Evolutionary conservation across 1,284 basidiomycete genomes (phyloP).

Genomic region (Ceratobasidium sp.): DNA sequence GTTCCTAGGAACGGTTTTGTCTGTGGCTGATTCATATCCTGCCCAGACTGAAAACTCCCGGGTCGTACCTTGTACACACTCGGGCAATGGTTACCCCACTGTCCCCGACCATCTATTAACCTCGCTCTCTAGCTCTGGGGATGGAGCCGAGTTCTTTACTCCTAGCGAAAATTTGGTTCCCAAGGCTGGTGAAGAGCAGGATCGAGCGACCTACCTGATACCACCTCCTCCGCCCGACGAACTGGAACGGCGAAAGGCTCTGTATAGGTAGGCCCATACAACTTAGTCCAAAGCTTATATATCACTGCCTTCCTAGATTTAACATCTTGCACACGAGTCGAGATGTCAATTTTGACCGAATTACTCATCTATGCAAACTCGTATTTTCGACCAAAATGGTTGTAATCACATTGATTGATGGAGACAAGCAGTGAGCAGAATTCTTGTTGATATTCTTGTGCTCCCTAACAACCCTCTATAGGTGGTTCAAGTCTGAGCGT

Average conservation of each 20-base stretch:
- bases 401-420: conserved; percentile 80
- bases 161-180: conserved; percentile 17
- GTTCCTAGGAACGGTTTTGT: background rate
- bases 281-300: background rate
- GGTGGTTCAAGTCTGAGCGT: conserved; percentile 87
- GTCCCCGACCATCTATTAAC: conserved; percentile 23
- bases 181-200: conserved; percentile 58
- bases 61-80: background rate
- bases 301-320: conserved; percentile 60
- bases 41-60: background rate
- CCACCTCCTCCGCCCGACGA: conserved; percentile 85
- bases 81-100: conserved; percentile 15
- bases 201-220: conserved; percentile 71
- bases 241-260: conserved; percentile 74
- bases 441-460: conserved; percentile 30
- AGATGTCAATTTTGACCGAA: conserved; percentile 91
- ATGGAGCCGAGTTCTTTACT: conserved; percentile 31
- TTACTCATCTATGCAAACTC: conserved; percentile 86
- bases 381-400: conserved; percentile 92
- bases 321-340: conserved; percentile 85
- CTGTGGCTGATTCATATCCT: conserved; percentile 5
- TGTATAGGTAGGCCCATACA: conserved; percentile 68
- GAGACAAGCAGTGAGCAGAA: conserved; percentile 70
- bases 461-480: conserved; percentile 48
- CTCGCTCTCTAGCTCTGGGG: conserved; percentile 27